These are phyloP conservation scores for Lippia alba DNA, from an alignment of 305 asterid species.

Conservation along the genomic window DNA sequence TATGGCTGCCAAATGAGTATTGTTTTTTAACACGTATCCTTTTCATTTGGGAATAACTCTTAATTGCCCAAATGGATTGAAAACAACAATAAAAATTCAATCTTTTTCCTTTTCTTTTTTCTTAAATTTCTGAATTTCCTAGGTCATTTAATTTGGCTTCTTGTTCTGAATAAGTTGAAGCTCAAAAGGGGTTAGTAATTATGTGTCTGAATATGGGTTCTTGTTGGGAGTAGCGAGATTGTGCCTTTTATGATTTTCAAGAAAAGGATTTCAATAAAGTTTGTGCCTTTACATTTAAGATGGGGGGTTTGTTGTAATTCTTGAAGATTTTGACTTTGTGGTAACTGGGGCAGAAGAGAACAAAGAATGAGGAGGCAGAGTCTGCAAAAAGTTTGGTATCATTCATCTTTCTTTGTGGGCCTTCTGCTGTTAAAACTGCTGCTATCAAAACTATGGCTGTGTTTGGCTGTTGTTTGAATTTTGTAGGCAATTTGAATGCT, in stretches of 20 bases:
- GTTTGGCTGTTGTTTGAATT: slow-evolving; percentile 47
- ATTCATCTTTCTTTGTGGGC: slow-evolving; percentile 48
- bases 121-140: background rate
- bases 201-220: slow-evolving; percentile 13
- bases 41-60: slow-evolving; percentile 11
- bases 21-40: slow-evolving; percentile 18
- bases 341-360: slow-evolving; percentile 27
- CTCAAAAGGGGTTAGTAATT: background rate
- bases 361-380: slow-evolving; percentile 9
- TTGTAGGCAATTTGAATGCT: slow-evolving; percentile 44
- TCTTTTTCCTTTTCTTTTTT: background rate
- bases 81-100: background rate
- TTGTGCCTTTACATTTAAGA: slow-evolving; percentile 15
- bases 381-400: slow-evolving; percentile 33
- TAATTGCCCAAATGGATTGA: background rate
- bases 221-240: slow-evolving; percentile 23
- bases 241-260: too few species aligned
- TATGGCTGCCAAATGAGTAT: slow-evolving; percentile 14
- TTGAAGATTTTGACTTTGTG: slow-evolving; percentile 28
- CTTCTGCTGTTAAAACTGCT: slow-evolving; percentile 50
- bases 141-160: background rate
- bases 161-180: background rate
- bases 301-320: slow-evolving; percentile 8
- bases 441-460: slow-evolving; percentile 46
- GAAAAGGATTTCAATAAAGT: too few species aligned